Evolutionary conservation across 1,284 basidiomycete genomes (phyloP).

Genomic region (Mycena citricolor): DNA sequence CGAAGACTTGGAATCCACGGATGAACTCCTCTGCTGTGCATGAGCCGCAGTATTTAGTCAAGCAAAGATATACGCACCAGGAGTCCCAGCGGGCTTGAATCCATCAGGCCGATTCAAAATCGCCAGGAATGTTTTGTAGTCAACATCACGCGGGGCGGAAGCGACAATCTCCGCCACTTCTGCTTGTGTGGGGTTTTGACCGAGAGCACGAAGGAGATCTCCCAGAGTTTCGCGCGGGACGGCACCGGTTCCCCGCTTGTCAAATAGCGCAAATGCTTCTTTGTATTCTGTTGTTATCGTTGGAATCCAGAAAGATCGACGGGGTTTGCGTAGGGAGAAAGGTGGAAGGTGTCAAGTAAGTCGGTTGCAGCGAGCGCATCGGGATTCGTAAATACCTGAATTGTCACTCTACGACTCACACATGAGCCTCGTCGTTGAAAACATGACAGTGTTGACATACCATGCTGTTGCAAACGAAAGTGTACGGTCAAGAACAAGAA

Average conservation of each 20-base stretch:
- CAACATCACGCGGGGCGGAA: conserved; percentile 78
- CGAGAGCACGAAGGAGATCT: conserved; percentile 92
- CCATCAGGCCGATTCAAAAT: conserved; percentile 96
- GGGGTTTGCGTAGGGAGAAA: too few relatives aligned
- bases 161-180: conserved; percentile 86
- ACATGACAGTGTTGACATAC: too few relatives aligned
- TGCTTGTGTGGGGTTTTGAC: conserved; percentile 97
- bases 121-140: conserved; percentile 86
- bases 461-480: too few relatives aligned
- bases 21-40: conserved; percentile 87
- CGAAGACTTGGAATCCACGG: conserved; percentile 98
- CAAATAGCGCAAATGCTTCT: conserved; percentile 96
- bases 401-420: too few relatives aligned
- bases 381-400: too few relatives aligned
- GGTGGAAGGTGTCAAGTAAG: too few relatives aligned
- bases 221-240: conserved; percentile 89
- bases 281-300: conserved; percentile 90
- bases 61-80: conserved; percentile 54
- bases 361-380: too few relatives aligned
- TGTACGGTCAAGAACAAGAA: too few relatives aligned
- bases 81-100: conserved; percentile 93
- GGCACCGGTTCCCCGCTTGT: conserved; percentile 92
- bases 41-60: background rate
- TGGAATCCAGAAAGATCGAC: too few relatives aligned
- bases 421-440: too few relatives aligned